Base-by-base conservation (phyloP, 495 filamentous ascomycete species). In the Neurospora sp. region DNA sequence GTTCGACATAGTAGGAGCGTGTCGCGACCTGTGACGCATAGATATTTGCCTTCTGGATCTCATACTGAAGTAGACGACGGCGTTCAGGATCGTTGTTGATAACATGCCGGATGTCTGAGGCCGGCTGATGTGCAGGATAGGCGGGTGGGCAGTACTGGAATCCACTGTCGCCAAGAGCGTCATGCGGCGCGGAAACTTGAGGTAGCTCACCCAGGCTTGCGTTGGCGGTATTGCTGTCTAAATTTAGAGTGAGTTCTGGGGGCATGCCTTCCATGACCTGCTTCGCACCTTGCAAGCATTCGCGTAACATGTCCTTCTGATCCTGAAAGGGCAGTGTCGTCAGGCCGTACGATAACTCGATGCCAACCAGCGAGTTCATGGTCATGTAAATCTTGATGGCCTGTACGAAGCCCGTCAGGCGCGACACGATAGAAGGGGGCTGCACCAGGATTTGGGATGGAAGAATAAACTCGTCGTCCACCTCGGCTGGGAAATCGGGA, bases 41-140 rank as follows among this genome's bases (percentile, higher is more conserved):
- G 35, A 97, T 91, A 74, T 94, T 95, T 27, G 89, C 89, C 76
- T 93, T 94, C 77, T 96, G 93, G 31, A 96, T 94, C 76, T 96
- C 92, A 70, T 88, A 91, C 69, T 94, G 92, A 3, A 94, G 83
- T 5, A 85, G 82, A 10, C 85, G 83, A 5, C 86, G 84, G n/a
- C 83, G 81, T 39, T 75, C 71, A 12, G 79, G 79, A 20, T 82
- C 78, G 40, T 77, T 77, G n/a, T 75, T 74, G 39, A 83, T 70
- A 4, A 76, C 73, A 14, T 79, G 81, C 22, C 82, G 80, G 35
- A 85, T 74, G 70, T 86, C 83, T 48, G 79, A 75, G 8, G 80
- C 70, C 0, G 79, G 76, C 46, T 82, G 82, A 9, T 78, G 69
- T 2, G 73, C 41, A 4, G 79, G 76, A 53, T 81, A 82, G 3